phyloP scores from a whole-genome alignment of 306 rosid genomes.

The Purshia tridentata region DNA sequence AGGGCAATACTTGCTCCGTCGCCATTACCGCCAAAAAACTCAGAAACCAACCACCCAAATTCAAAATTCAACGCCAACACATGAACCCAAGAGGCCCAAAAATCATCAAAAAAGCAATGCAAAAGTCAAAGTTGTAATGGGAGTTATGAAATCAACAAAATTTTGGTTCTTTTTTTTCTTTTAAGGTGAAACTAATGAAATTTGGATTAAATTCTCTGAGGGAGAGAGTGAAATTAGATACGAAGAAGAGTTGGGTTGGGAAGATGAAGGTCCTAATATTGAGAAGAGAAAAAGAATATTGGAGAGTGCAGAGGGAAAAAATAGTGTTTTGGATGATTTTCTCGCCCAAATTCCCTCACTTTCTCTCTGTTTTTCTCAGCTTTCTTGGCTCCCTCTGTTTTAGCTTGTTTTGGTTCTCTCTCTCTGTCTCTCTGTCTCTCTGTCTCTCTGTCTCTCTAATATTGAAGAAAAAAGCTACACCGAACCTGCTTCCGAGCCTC shows the following conservation, averaged over 20 bases:
- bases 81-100: constrained; percentile 9
- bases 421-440: constrained; percentile 3
- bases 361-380: constrained; percentile 20
- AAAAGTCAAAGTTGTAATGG: neutral
- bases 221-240: constrained; percentile 27
- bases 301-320: constrained; percentile 32
- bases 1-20: constrained; percentile 55
- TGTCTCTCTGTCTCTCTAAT: constrained; percentile 40
- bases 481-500: constrained; percentile 86
- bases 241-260: constrained; percentile 22
- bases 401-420: neutral
- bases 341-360: constrained; percentile 26
- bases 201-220: constrained; percentile 17
- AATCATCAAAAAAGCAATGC: constrained; percentile 12
- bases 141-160: neutral
- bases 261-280: constrained; percentile 3
- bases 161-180: neutral
- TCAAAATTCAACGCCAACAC: constrained; percentile 26
- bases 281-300: constrained; percentile 15
- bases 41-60: constrained; percentile 13
- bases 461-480: constrained; percentile 38
- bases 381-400: neutral
- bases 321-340: constrained; percentile 19
- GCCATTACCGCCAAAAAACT: constrained; percentile 42
- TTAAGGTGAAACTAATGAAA: neutral